Evolutionary conservation across 139 green algal genomes (phyloP), one percentile per base, ranked within the genome.

Genomic region (Volvox reticuliferus): DNA sequence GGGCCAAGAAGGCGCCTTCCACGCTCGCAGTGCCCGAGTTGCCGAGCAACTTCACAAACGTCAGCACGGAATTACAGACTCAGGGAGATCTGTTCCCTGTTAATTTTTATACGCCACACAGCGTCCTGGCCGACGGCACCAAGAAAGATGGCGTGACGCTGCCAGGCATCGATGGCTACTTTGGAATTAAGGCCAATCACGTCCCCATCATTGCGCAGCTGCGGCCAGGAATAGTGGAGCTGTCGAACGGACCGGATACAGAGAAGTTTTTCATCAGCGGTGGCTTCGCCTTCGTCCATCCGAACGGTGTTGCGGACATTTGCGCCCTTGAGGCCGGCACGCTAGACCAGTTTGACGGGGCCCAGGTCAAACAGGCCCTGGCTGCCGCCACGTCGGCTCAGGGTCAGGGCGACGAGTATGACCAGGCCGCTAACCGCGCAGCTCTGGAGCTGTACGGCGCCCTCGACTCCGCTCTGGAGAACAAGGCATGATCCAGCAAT

Each of bases 141-240:
- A 92, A 96, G 94, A 92, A 93, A 61, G 94, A 96, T 22, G 84
- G 91, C n/a, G 94, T 96, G 28, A 92, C 93, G 19, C 90, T 96
- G 37, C 94, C 94, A 26, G 94, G 94, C 84, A 91, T 95, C 33
- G 93, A 95, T 87, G 94, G 94, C 77, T 90, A 93, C 80, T 96
- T 96, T 88, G 94, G 94, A 12, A 44, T 96, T 1, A 96, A 96
- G 92, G 93, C 93, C 37, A 96, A 95, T 76, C 94, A 96, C 91
- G 94, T 96, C 2, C 94, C 94, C 19, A 91, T 94, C 85, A 96
- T 96, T 65, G 94, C 94, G 28, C 94, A 96, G 91, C 89, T 96
- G 19, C 93, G 90, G 37, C 93, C 94, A 5, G 94, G 94, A 3
- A 12, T 96, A 1, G 93, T 95, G 5, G 93, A 96, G 93, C 93